These are phyloP conservation scores for Nicotiana rustica DNA, from an alignment of 305 asterid genomes.

Conservation along the genomic window DNA sequence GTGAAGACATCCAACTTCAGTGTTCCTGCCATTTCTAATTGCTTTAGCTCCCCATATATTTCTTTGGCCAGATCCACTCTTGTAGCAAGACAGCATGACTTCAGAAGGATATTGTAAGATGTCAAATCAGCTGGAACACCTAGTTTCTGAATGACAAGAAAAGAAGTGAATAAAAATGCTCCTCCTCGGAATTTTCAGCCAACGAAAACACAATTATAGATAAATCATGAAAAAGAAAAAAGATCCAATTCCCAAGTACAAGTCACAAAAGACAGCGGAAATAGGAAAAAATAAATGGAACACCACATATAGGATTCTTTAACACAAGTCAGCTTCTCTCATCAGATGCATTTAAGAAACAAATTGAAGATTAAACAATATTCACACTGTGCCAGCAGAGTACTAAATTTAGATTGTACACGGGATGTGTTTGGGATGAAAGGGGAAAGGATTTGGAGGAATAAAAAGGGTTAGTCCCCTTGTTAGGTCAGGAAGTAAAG, in stretches of 20 bases:
- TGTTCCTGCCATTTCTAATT: conserved; percentile 68
- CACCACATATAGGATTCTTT: background rate
- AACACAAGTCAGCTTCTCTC: background rate
- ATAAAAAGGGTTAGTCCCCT: background rate
- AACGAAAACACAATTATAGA: background rate
- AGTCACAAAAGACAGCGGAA: background rate
- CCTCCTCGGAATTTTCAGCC: conserved; percentile 25
- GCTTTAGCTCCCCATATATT: conserved; percentile 64
- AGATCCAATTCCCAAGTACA: background rate
- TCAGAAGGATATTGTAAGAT: conserved; percentile 87
- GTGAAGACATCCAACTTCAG: conserved; percentile 89
- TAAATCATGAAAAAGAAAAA: conserved; percentile 24
- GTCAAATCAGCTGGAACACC: conserved; percentile 76
- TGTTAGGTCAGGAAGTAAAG: background rate
- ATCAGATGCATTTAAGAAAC: conserved; percentile 26
- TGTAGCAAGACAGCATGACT: conserved; percentile 83
- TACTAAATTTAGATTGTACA: background rate
- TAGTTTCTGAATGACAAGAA: conserved; percentile 60
- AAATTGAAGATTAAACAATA: conserved; percentile 23
- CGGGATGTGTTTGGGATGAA: conserved; percentile 21
- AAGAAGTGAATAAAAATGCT: conserved; percentile 38
- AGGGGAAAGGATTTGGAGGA: background rate
- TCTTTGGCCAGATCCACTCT: conserved; percentile 84
- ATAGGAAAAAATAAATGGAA: conserved; percentile 3
- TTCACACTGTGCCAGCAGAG: background rate